A percentile compares a stretch with the other conserved stretches of the same genome.
Evolutionary conservation across 345 rosid genomes (phyloP).

Genomic region (Brassica cretica): DNA sequence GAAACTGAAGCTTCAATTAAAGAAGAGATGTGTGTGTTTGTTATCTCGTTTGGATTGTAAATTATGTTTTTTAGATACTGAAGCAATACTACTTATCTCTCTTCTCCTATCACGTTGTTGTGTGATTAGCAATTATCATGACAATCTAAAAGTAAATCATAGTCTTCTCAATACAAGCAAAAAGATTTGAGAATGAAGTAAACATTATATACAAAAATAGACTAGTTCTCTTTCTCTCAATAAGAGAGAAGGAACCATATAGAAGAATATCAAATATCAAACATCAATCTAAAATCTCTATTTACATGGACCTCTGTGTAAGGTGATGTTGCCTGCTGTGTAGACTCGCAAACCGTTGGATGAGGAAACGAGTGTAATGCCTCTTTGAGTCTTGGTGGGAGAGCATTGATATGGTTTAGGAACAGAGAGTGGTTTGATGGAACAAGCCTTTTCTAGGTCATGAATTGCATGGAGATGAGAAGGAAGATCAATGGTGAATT

Average conservation of each 20-base stretch:
- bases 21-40: not conserved
- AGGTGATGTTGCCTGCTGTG: conserved; percentile 33
- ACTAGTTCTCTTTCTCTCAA: conserved; percentile 34
- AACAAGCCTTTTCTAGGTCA: conserved; percentile 35
- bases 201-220: conserved; percentile 13
- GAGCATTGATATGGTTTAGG: conserved; percentile 22
- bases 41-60: conserved; percentile 18
- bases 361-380: conserved; percentile 22
- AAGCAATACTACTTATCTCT: conserved; percentile 4
- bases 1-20: conserved; percentile 14
- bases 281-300: not conserved
- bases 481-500: conserved; percentile 38
- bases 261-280: not conserved
- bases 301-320: conserved; percentile 21
- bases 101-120: not conserved
- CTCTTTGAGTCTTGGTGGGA: conserved; percentile 26
- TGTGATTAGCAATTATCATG: conserved; percentile 4
- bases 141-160: not conserved
- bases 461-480: conserved; percentile 40
- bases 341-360: conserved; percentile 31
- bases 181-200: not conserved
- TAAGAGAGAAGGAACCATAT: conserved; percentile 35
- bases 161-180: not conserved
- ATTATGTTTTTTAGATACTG: conserved; percentile 5
- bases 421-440: conserved; percentile 25